Evolutionary conservation across 169 alveolate species (phyloP).

Genomic region (Babesia caballi): DNA sequence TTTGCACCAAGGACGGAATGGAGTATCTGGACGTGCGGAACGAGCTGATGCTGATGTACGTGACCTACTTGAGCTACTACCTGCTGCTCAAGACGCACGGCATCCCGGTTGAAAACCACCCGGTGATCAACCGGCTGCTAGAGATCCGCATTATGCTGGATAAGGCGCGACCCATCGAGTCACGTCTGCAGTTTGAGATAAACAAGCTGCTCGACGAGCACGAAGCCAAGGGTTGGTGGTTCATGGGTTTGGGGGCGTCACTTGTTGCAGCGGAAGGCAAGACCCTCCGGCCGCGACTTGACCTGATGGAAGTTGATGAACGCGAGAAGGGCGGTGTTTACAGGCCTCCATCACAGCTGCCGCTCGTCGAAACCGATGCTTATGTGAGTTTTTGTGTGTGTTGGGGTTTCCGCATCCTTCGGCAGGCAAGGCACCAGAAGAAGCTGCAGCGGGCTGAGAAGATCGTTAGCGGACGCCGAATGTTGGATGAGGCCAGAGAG

Average conservation of each 20-base stretch:
- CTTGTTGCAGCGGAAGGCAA: background rate
- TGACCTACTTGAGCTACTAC: slow-evolving; percentile 70
- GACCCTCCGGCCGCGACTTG: slow-evolving; percentile 6
- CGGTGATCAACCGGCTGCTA: slow-evolving; percentile 69
- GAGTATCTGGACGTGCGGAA: slow-evolving; percentile 69
- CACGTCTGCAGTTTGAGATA: slow-evolving; percentile 64
- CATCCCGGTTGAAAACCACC: slow-evolving; percentile 66
- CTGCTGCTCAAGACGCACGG: slow-evolving; percentile 71
- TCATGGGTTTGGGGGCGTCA: too few species aligned
- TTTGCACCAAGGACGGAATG: slow-evolving; percentile 70
- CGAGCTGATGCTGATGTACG: slow-evolving; percentile 70
- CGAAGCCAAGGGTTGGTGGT: slow-evolving; percentile 9
- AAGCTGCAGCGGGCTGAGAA: slow-evolving; percentile 7
- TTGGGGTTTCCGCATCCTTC: background rate
- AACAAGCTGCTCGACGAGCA: slow-evolving; percentile 43
- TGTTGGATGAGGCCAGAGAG: slow-evolving; percentile 10
- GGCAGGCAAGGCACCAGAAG: slow-evolving; percentile 29
- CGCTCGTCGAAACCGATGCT: slow-evolving; percentile 30
- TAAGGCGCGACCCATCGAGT: slow-evolving; percentile 73
- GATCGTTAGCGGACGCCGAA: slow-evolving; percentile 15
- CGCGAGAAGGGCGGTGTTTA: slow-evolving; percentile 7
- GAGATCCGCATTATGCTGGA: slow-evolving; percentile 70
- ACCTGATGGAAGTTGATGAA: slow-evolving; percentile 30
- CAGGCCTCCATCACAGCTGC: slow-evolving; percentile 10
- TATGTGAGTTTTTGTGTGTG: slow-evolving; percentile 2